Base-by-base conservation (phyloP, 495 filamentous ascomycete genomes). In the Delitschia confertaspora region DNA sequence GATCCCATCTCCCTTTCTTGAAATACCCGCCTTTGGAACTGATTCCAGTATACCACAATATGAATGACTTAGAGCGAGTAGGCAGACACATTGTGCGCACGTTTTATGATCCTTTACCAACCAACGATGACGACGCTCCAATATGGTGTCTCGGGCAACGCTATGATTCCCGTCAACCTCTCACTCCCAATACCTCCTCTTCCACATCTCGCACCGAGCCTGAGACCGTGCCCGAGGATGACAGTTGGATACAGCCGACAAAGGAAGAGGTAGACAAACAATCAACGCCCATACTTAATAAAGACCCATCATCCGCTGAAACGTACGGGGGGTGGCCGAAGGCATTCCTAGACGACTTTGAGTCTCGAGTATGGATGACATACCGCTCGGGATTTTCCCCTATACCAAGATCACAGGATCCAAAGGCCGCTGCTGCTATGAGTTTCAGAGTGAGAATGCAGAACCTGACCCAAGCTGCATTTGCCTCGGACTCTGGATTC, bases 401-500 rank as follows among this genome's bases (percentile, higher is more conserved):
- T 2, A 99, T 99, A 60, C 72, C 83, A n/a, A 81, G 74, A 59
- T 82, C 78, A 9, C 67, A 76, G n/a, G 79, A 85, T 38, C 75
- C 79, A 0, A 75, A 76, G 47, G 80, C 81, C 1, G 59, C 69
- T 2, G 70, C 79, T n/a, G 73, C 76, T 0, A 78, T 95, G 72
- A 88, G 85, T n/a, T 74, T 95, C 27, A 65, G 83, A 14, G 88
- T 95, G 58, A 80, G 85, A 25, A 63, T 96, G 44, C 84, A 88
- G 55, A 69, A 95, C 21, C 74, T 77, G 20, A 85, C 91, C 41
- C 72, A 84, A 20, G 70, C 70, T 18, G 88, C 87, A 14, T 99
- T 99, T 66, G 80, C 85, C 16, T 89, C 85, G 2, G 93, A 99
- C 63, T 85, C 85, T 0, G 91, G 91, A 24, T 99, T 93, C 88